These are phyloP conservation scores for Gymnopilus junonius DNA, from an alignment of 768 basidiomycete species.

Conservation along the genomic window DNA sequence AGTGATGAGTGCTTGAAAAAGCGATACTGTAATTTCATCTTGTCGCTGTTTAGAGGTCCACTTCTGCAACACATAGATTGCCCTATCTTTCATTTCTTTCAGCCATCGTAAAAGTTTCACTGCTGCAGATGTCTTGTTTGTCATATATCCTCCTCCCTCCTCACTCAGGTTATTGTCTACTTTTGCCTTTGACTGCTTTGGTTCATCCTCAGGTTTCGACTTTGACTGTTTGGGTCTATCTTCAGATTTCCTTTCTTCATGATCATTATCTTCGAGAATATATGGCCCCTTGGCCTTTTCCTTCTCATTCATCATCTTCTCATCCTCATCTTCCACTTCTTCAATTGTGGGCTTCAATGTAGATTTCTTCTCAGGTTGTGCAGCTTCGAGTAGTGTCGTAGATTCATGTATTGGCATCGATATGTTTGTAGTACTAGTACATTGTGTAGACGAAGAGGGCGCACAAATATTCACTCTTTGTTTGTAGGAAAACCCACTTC, in stretches of 20 bases:
- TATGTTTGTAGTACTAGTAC: neutral
- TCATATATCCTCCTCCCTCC: neutral
- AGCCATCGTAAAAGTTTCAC: neutral
- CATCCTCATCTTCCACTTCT: constrained; percentile 6
- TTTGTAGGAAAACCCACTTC: neutral
- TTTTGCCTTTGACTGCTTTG: neutral
- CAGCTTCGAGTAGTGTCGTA: neutral
- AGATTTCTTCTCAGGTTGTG: neutral
- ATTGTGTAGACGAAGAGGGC: constrained; percentile 5
- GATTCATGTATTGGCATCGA: neutral
- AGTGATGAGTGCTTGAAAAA: constrained; percentile 7
- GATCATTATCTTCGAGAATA: neutral
- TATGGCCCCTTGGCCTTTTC: neutral
- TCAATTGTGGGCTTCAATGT: neutral
- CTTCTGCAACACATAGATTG: neutral
- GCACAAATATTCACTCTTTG: constrained; percentile 3
- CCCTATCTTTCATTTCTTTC: neutral
- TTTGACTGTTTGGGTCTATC: no score
- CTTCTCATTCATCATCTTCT: neutral
- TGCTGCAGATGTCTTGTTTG: neutral
- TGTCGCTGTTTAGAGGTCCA: neutral
- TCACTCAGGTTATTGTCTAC: neutral
- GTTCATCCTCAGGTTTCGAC: neutral
- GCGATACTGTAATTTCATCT: neutral
- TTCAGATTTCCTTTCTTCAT: neutral